Base-by-base conservation (phyloP, 805 yeast genomes). In the Saturnispora kantuleensis region DNA sequence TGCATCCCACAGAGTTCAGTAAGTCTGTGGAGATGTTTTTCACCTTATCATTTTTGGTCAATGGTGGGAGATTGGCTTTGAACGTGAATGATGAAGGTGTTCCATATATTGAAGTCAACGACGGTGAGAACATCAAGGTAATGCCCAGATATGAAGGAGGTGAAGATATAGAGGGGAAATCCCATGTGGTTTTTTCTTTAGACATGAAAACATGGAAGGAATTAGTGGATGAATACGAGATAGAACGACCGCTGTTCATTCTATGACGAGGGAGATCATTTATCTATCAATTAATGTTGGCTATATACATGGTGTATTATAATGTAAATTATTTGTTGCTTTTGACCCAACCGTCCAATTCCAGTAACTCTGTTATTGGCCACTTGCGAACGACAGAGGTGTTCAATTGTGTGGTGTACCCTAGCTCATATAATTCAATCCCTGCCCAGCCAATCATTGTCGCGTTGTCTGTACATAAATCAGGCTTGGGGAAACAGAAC, bases 401-500 rank as follows among this genome's bases (percentile, higher is more conserved):
- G 10, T 64, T 70, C 35, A 84, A 54, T 5, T 70, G 73, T 0
- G 88, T 74, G 10, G 70, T 65, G 15, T 63, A 58, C 5, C 73
- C 71, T 13, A 58, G 52, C 57, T 88, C 96, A 57, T 66, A 82
- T 15, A 89, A 63, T 59, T 90, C 96, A 8, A 90, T 85, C 0
- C 97, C 98, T 0, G 97, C 95, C 79, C 94, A 86, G 1, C 96
- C 98, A 42, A 93, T 93, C 98, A 93, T 93, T 2, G 87, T 76
- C 0, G 97, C 95, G 60, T 93, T 93, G 57, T 93, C 98, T 0
- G 97, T 87, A 58, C 98, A 93, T 48, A 88, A 65, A 1, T 70
- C 63, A 2, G 79, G 66, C 16, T 76, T 78, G 0, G 97, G 96
- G 54, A 79, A 86, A 51, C 76, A 75, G 38, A 79, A 76, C 1